A percentile compares a stretch with the other conserved stretches of the same genome.
These are phyloP conservation scores for Tolypocladium pustulatum DNA, from an alignment of 2,329 filamentous ascomycete species.

Conservation along the genomic window DNA sequence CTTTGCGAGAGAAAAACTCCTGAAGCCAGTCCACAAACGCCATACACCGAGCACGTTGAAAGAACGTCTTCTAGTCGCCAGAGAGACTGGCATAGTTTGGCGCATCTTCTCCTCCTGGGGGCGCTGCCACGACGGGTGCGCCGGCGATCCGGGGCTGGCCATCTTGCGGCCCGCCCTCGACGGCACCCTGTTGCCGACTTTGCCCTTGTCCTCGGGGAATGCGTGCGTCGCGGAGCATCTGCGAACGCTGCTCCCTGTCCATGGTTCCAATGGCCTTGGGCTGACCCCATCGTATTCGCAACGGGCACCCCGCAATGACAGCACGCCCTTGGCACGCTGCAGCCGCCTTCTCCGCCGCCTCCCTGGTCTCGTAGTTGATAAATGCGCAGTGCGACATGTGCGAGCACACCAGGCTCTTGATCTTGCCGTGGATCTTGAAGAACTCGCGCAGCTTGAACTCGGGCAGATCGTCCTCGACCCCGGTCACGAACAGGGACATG, in stretches of 20 bases:
- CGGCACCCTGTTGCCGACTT: slow-evolving; percentile 13
- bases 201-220: slow-evolving; percentile 20
- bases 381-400: slow-evolving; percentile 97
- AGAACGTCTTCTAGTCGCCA: slow-evolving; percentile 50
- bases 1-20: neutral
- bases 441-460: slow-evolving; percentile 86
- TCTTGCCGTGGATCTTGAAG: slow-evolving; percentile 79
- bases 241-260: slow-evolving; percentile 73
- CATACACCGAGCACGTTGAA: slow-evolving; percentile 14
- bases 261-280: slow-evolving; percentile 87
- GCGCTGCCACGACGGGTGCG: slow-evolving; percentile 51
- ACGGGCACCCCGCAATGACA: slow-evolving; percentile 80
- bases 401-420: slow-evolving; percentile 88
- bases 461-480: slow-evolving; percentile 89
- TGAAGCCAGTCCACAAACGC: slow-evolving; percentile 13
- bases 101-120: slow-evolving; percentile 67
- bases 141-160: slow-evolving; percentile 9
- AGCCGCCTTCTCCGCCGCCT: slow-evolving; percentile 78
- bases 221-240: slow-evolving; percentile 67
- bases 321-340: slow-evolving; percentile 77
- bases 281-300: slow-evolving; percentile 85
- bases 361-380: slow-evolving; percentile 80
- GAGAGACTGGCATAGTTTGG: slow-evolving; percentile 72
- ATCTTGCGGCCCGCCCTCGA: slow-evolving; percentile 28
- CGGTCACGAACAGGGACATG: slow-evolving; percentile 88